A percentile compares a stretch with the other conserved stretches of the same genome.
These are phyloP conservation scores for Aspergillus novoparasiticus DNA, from an alignment of 2,329 filamentous ascomycete species.

Conservation along the genomic window DNA sequence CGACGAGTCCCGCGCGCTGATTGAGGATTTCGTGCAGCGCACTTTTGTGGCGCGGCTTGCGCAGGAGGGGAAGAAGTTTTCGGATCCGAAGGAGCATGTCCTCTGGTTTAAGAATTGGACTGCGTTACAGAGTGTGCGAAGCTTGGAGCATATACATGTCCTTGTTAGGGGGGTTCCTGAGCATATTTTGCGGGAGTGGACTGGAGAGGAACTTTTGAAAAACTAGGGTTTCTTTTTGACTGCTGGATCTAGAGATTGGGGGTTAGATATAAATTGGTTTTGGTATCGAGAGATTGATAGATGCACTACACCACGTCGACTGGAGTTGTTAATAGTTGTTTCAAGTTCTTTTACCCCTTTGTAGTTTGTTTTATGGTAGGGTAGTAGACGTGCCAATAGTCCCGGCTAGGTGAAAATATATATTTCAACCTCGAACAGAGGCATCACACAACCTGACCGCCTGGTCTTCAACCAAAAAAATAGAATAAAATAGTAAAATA, in stretches of 20 bases:
- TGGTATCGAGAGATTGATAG: too few species aligned
- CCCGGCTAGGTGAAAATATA: not conserved
- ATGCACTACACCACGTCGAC: too few species aligned
- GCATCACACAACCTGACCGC: not conserved
- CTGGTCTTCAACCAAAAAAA: not conserved
- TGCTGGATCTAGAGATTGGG: constrained; percentile 4
- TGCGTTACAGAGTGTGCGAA: constrained; percentile 61
- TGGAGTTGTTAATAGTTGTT: too few species aligned
- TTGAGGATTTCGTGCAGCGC: constrained; percentile 53
- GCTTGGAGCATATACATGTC: constrained; percentile 61
- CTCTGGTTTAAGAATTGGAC: constrained; percentile 69
- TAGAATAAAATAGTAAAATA: too few species aligned
- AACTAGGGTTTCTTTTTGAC: not conserved
- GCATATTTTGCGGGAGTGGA: constrained; percentile 48
- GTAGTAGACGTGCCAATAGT: not conserved
- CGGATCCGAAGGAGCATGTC: constrained; percentile 48
- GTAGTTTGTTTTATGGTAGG: not conserved
- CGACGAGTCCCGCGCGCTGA: constrained; percentile 49
- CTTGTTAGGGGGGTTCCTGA: constrained; percentile 53
- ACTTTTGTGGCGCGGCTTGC: constrained; percentile 52
- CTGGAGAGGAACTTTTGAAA: constrained; percentile 30
- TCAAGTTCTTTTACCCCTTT: not conserved
- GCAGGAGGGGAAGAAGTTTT: constrained; percentile 34
- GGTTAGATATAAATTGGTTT: not conserved
- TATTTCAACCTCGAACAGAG: not conserved